These are phyloP conservation scores for Fraxinus latifolia DNA, from an alignment of 305 asterid species.

Conservation along the genomic window DNA sequence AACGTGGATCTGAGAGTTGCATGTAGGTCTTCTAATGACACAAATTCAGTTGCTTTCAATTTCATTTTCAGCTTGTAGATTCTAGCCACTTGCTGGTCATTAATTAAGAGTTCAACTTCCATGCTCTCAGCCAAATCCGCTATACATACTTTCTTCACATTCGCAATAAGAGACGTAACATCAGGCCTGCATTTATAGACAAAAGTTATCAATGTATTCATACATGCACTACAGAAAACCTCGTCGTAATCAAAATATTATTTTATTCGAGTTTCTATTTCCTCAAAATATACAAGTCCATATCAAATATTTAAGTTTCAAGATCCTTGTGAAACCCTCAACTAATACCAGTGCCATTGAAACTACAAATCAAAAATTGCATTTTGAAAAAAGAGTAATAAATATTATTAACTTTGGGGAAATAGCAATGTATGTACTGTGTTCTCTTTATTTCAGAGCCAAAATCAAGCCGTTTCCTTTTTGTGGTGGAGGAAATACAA, in stretches of 20 bases:
- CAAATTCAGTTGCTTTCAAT: constrained; percentile 60
- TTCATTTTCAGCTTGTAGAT: constrained; percentile 57
- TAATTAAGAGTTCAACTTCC: constrained; percentile 53
- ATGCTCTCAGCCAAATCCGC: constrained; percentile 81
- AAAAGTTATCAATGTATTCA: not conserved
- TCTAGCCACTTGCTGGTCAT: constrained; percentile 32
- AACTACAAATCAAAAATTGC: not conserved
- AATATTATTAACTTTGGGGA: not conserved
- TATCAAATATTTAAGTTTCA: not conserved
- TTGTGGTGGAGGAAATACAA: not conserved
- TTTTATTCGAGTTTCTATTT: not conserved
- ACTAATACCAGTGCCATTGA: not conserved
- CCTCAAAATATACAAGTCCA: not conserved
- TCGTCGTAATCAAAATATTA: not conserved
- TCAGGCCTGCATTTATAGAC: constrained; percentile 52
- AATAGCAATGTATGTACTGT: not conserved
- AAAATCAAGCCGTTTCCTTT: not conserved
- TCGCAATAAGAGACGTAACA: constrained; percentile 61
- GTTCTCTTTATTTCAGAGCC: not conserved
- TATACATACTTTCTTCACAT: constrained; percentile 64
- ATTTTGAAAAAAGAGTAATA: not conserved
- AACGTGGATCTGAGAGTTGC: constrained; percentile 52
- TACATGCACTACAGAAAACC: not conserved
- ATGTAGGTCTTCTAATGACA: constrained; percentile 49
- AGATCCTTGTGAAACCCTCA: not conserved